Evolutionary conservation across 805 yeast genomes (phyloP), one percentile per base, ranked within the genome.

Genomic region (Yarrowia sp.): DNA sequence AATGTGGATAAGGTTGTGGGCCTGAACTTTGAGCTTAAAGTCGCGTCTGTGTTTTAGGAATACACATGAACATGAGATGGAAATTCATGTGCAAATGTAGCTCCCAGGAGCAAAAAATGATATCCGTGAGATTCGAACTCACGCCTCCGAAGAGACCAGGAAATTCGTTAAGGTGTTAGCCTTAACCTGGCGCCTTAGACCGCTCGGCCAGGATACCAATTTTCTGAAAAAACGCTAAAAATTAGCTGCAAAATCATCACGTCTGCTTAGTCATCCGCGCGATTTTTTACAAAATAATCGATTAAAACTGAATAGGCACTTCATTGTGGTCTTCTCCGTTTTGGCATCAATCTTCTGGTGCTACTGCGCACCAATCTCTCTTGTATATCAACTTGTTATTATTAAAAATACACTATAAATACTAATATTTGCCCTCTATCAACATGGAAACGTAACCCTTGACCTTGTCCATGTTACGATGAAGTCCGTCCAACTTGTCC

Each of bases 61-160:
- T 24, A 24, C 30, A 24, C 30, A 24, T 24, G 30, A 24, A 24
- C 30, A 24, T 7, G 30, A 24, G 6, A 24, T 24, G 30, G 30
- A 24, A 24, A 24, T 24, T 7, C 30, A 17, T 15, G 7, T 19
- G 3, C 10, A 44, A 44, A 19, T 44, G 14, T 19, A 17, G 9
- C 49, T 19, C 30, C 30, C n/a, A 44, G 9, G 17, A 13, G 30
- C 38, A 52, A 52, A 53, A n/a, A 39, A 24, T 58, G 65, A 58
- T 39, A 58, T 36, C 65, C 50, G 65, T 43, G 65, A 44, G 65
- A 58, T 58, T 58, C 65, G 65, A 58, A 58, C 65, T 44, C 65
- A 43, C 65, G 65, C 65, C 65, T 58, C 65, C 65, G 65, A 58
- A 58, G 65, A 58, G 65, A 58, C 65, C 65, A 58, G 65, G 65